Conservation (phyloP, 768 basidiomycete genomes). For the Rhizopogon vulgaris region DNA sequence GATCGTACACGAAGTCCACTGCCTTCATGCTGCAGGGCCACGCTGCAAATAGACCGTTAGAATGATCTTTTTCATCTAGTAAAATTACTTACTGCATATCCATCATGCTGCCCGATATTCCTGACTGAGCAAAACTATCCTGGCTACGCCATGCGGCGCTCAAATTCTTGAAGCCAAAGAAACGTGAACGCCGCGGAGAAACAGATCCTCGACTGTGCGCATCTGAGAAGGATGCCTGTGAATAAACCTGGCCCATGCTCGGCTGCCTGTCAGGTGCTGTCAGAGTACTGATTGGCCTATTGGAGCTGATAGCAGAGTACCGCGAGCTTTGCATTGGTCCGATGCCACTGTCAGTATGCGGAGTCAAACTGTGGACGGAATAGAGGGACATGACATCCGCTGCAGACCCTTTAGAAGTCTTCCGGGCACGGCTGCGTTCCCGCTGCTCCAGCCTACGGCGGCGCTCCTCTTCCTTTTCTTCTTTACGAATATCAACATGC, state of each 20-base stretch:
- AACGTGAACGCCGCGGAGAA: conserved; percentile 65
- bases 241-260: conserved; percentile 61
- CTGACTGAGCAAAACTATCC: conserved; percentile 77
- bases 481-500: conserved; percentile 75
- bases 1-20: conserved; percentile 26
- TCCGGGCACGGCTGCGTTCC: conserved; percentile 50
- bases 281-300: conserved; percentile 55
- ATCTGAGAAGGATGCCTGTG: conserved; percentile 78
- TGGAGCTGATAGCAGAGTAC: conserved; percentile 47
- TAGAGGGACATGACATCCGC: conserved; percentile 72
- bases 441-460: conserved; percentile 64
- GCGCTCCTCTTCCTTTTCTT: conserved; percentile 73
- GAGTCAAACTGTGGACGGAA: conserved; percentile 53
- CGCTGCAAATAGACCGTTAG: conserved; percentile 33
- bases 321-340: conserved; percentile 53
- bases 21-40: conserved; percentile 71
- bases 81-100: conserved; percentile 77
- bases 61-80: conserved; percentile 4
- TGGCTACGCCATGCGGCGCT: conserved; percentile 72
- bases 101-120: conserved; percentile 81
- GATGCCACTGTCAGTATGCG: conserved; percentile 53
- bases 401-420: conserved; percentile 64
- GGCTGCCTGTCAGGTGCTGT: conserved; percentile 52
- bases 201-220: conserved; percentile 65
- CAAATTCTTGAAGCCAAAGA: conserved; percentile 73